Evolutionary conservation across 2,329 filamentous ascomycete species (phyloP).

Genomic region (Achaetomium macrosporum): DNA sequence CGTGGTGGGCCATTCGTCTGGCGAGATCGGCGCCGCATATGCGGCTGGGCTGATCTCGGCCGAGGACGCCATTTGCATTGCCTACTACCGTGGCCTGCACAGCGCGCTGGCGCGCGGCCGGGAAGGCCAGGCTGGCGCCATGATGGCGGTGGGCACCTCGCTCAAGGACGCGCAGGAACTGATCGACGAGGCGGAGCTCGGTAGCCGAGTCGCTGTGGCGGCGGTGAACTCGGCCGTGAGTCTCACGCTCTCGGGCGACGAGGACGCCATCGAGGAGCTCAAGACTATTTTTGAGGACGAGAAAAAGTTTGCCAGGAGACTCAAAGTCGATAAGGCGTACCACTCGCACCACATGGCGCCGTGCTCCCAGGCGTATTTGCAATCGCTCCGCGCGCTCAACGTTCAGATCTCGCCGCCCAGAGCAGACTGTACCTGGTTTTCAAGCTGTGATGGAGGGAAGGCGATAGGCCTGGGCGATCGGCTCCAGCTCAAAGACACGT

Average conservation of each 20-base stretch:
- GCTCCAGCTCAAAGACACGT: not conserved
- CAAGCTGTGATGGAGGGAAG: not conserved
- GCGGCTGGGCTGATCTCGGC: slow-evolving; percentile 39
- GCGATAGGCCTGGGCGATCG: not conserved
- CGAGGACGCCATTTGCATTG: slow-evolving; percentile 38
- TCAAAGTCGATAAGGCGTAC: slow-evolving; percentile 28
- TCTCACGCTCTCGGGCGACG: slow-evolving; percentile 34
- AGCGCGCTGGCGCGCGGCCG: slow-evolving; percentile 5
- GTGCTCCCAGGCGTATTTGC: slow-evolving; percentile 19
- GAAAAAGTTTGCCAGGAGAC: slow-evolving; percentile 14
- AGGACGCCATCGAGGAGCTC: slow-evolving; percentile 14
- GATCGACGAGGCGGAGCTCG: slow-evolving; percentile 22
- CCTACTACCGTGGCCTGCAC: slow-evolving; percentile 41
- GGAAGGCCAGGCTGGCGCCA: slow-evolving; percentile 32
- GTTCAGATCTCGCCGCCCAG: slow-evolving; percentile 18
- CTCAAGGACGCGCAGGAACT: slow-evolving; percentile 32
- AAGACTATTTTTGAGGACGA: slow-evolving; percentile 16
- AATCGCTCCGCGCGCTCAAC: not conserved
- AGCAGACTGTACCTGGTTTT: slow-evolving; percentile 4
- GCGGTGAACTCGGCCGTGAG: slow-evolving; percentile 33
- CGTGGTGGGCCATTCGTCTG: slow-evolving; percentile 44
- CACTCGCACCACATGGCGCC: slow-evolving; percentile 29
- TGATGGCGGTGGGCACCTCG: slow-evolving; percentile 42
- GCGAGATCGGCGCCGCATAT: slow-evolving; percentile 47
- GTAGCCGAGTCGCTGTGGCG: slow-evolving; percentile 28